Base-by-base conservation (phyloP, 345 rosid genomes). In the Pistacia vera region DNA sequence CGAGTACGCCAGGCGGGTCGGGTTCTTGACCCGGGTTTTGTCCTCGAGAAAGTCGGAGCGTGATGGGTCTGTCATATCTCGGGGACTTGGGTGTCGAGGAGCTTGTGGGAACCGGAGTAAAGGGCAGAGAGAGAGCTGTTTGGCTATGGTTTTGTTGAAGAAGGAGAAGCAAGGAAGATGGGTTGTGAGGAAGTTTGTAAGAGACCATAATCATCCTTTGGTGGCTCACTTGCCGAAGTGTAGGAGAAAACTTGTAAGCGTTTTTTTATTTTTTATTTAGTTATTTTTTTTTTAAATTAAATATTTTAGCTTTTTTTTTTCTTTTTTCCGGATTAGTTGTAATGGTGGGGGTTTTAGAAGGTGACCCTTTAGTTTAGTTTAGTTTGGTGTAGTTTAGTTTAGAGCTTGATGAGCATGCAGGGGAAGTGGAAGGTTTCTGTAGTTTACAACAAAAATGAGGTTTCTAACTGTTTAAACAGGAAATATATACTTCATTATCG, bases 71-170 rank as follows among this genome's bases (percentile, higher is more conserved):
- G 51, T 72, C 12, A 72, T 72, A 51, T 72, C 75, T 61, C 75
- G 75, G 6, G 66, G 75, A 72, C 58, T 72, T 46, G 75, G 75
- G 14, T 72, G 75, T 33, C 59, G 75, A 72, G 75, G 65, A n/a
- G 51, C 49, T 33, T 33, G 48, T 70, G 73, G 35, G 8, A 56
- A 70, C 36, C 51, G 38, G 18, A 35, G 36, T 12, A 71, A 44
- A 41, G 55, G 75, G 25, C 49, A 25, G 22, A 16, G 56, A 11
- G 75, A 72, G 18, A 48, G 58, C 51, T 72, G 75, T 52, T 59
- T 14, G 22, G 75, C 75, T 1, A 59, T 60, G 75, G 30, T 72
- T 22, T 36, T 72, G 58, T 44, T 72, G 75, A 72, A 72, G 44
- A 59, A 52, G n/a, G 75, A 72, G 58, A 72, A 60, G 75, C n/a